These are phyloP conservation scores for Thraustochytrium aureum DNA, from an alignment of 352 stramenopile species.

Conservation along the genomic window DNA sequence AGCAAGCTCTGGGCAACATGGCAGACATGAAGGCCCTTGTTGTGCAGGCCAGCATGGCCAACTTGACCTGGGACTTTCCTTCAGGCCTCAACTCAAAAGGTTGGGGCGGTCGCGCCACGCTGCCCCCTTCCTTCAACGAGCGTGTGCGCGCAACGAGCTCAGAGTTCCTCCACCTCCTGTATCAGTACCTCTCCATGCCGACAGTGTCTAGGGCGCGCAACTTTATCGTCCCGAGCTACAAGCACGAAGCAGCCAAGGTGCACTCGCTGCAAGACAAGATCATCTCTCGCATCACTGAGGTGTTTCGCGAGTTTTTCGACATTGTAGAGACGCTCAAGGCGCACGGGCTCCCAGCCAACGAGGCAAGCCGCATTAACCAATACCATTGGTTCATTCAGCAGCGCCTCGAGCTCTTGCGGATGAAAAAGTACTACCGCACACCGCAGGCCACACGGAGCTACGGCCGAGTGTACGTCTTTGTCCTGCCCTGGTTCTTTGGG, in stretches of 20 bases:
- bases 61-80: constrained; percentile 71
- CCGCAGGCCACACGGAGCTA: constrained; percentile 77
- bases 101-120: constrained; percentile 64
- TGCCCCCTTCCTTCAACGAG: constrained; percentile 63
- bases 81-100: constrained; percentile 59
- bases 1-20: constrained; percentile 69
- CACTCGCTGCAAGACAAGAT: constrained; percentile 61
- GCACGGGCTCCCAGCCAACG: constrained; percentile 70
- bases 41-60: constrained; percentile 70
- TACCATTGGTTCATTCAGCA: constrained; percentile 78
- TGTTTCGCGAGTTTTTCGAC: constrained; percentile 67
- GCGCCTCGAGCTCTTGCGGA: constrained; percentile 73
- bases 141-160: constrained; percentile 68
- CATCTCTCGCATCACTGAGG: constrained; percentile 66
- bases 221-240: constrained; percentile 65
- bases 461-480: constrained; percentile 74
- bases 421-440: constrained; percentile 79
- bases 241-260: constrained; percentile 63
- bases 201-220: constrained; percentile 71
- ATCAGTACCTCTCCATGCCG: constrained; percentile 66
- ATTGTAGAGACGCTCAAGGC: constrained; percentile 74
- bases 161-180: constrained; percentile 62
- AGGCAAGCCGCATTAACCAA: constrained; percentile 79
- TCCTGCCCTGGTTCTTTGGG: constrained; percentile 76
- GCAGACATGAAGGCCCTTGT: constrained; percentile 70